Percentiles rank a stretch among this genome's conserved stretches.
Conservation (phyloP, 1,284 basidiomycete species). For the Filobasidium uniguttulatum region DNA sequence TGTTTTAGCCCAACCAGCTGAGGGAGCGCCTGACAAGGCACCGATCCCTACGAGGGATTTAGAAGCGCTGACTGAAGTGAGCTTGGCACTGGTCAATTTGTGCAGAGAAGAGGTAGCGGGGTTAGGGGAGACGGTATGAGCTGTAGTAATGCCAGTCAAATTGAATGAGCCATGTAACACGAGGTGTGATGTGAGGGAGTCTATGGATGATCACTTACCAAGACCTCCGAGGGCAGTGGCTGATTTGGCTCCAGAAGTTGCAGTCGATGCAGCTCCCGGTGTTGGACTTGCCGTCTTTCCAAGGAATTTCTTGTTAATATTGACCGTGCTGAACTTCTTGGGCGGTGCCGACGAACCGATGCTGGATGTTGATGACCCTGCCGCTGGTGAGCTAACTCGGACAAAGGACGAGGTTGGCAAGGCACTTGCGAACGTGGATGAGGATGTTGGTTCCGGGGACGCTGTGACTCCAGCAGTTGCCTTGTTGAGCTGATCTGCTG, state of each 20-base stretch:
- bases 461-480: too few relatives aligned
- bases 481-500: too few relatives aligned
- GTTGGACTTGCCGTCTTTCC: constrained; percentile 49
- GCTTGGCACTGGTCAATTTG: constrained; percentile 60
- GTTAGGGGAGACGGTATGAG: constrained; percentile 36
- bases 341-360: constrained; percentile 47
- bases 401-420: neutral
- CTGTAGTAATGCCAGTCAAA: too few relatives aligned
- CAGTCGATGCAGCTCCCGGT: constrained; percentile 14
- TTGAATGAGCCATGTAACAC: too few relatives aligned
- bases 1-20: constrained; percentile 30
- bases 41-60: constrained; percentile 19
- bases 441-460: too few relatives aligned
- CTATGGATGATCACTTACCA: constrained; percentile 16
- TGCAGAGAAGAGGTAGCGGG: constrained; percentile 51
- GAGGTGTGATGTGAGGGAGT: neutral
- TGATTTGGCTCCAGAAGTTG: neutral
- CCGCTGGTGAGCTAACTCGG: neutral
- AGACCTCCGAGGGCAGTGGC: constrained; percentile 12
- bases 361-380: constrained; percentile 1
- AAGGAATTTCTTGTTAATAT: constrained; percentile 87
- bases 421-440: too few relatives aligned
- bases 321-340: constrained; percentile 73
- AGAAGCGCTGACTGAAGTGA: constrained; percentile 44
- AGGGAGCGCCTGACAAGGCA: constrained; percentile 17